Percentiles rank a stretch among this genome's conserved stretches.
Conservation (phyloP, 169 alveolate species). For the Cryptosporidium ubiquitum region DNA sequence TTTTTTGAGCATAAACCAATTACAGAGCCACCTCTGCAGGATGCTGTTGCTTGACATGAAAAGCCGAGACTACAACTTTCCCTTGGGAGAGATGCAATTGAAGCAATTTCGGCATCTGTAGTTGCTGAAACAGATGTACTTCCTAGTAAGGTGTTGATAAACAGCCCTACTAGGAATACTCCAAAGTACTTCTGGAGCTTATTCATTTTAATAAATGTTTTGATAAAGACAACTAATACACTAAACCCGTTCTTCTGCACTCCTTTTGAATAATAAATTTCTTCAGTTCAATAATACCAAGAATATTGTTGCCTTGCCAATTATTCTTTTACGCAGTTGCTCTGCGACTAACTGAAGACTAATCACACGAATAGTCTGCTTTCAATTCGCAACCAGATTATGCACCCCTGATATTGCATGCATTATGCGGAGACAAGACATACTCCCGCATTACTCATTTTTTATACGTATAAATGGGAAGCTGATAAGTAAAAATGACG, state of each 20-base stretch:
- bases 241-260: neutral
- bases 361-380: constrained; percentile 28
- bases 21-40: constrained; percentile 62
- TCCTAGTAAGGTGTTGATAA: constrained; percentile 10
- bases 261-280: neutral
- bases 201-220: neutral
- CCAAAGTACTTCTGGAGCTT: constrained; percentile 23
- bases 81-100: constrained; percentile 9
- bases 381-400: constrained; percentile 39
- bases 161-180: neutral
- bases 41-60: constrained; percentile 4
- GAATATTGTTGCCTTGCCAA: constrained; percentile 24
- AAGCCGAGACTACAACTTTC: constrained; percentile 59
- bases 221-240: constrained; percentile 3
- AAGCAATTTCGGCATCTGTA: constrained; percentile 1
- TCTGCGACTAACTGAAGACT: constrained; percentile 66
- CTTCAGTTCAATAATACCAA: constrained; percentile 12
- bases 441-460: constrained; percentile 25
- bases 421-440: constrained; percentile 65
- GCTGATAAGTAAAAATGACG: neutral
- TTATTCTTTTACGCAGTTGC: constrained; percentile 30
- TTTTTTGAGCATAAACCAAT: constrained; percentile 57
- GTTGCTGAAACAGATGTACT: neutral
- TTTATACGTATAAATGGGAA: constrained; percentile 17
- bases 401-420: constrained; percentile 73